These are phyloP conservation scores for Lenwebbia sp. DNA, from an alignment of 345 rosid species.

Conservation along the genomic window DNA sequence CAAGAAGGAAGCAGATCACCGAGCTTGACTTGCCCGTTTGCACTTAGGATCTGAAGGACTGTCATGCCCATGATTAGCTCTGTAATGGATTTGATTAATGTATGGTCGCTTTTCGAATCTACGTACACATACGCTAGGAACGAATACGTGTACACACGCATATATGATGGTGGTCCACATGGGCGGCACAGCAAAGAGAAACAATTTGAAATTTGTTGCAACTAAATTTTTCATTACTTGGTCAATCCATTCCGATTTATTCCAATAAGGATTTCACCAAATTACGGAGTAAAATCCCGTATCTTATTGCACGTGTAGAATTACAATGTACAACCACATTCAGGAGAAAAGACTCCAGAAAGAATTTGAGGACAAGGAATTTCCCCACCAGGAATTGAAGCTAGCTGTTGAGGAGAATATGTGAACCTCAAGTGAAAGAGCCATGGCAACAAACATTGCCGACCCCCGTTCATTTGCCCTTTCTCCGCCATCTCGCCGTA, in stretches of 20 bases:
- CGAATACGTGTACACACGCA: not conserved
- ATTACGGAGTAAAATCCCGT: not conserved
- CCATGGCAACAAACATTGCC: not conserved
- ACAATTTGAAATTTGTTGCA: not conserved
- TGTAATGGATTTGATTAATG: not conserved
- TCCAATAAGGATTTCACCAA: not conserved
- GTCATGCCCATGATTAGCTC: not conserved
- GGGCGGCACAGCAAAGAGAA: not conserved
- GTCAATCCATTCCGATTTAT: not conserved
- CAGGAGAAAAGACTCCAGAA: not conserved
- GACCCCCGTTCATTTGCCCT: not conserved
- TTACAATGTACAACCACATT: not conserved
- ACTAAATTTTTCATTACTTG: not conserved
- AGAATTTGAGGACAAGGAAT: not conserved
- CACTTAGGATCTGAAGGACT: not conserved
- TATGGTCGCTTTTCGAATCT: not conserved
- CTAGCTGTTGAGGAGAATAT: not conserved
- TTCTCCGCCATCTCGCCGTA: not conserved
- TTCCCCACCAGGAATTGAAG: not conserved
- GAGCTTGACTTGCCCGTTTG: not conserved
- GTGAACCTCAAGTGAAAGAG: not conserved
- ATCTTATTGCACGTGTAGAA: not conserved
- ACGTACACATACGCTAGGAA: not conserved
- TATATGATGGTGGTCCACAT: not conserved
- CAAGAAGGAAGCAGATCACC: not conserved